A percentile compares a stretch with the other conserved stretches of the same genome.
phyloP scores from a whole-genome alignment of 192 early-diverging fungal genomes.

The Gigaspora rosea region DNA sequence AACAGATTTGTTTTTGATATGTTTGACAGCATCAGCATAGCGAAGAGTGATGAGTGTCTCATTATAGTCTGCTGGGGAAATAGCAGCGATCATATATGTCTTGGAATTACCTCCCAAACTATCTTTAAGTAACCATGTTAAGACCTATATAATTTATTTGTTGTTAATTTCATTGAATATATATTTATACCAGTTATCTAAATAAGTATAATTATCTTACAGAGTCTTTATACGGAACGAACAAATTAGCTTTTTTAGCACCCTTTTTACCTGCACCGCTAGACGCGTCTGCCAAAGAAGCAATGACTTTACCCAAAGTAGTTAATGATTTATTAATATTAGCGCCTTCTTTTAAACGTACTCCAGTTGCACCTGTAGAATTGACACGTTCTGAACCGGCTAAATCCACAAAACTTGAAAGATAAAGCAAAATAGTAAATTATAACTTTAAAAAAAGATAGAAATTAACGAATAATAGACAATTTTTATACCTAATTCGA shows the following conservation, averaged over 20 bases:
- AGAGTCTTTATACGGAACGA: constrained; percentile 92
- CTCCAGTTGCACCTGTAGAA: constrained; percentile 81
- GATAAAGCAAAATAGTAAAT: not conserved
- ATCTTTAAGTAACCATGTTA: constrained; percentile 85
- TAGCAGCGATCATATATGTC: constrained; percentile 78
- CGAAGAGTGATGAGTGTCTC: constrained; percentile 85
- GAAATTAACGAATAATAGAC: not conserved
- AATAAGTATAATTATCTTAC: constrained; percentile 43
- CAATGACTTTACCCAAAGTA: constrained; percentile 92
- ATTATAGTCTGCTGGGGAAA: constrained; percentile 74
- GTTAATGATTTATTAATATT: constrained; percentile 95
- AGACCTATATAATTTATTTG: constrained; percentile 44
- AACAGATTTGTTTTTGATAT: constrained; percentile 86
- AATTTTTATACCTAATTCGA: constrained; percentile 57
- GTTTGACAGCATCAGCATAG: constrained; percentile 89
- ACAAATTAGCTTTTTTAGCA: constrained; percentile 49
- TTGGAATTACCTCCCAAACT: constrained; percentile 84
- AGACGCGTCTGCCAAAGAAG: constrained; percentile 79
- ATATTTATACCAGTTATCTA: not conserved
- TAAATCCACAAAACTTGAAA: constrained; percentile 79
- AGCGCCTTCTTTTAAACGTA: constrained; percentile 85
- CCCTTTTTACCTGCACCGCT: constrained; percentile 36
- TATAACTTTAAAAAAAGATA: not conserved
- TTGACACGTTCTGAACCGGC: constrained; percentile 93
- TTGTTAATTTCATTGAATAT: not conserved